Evolutionary conservation across 805 yeast species (phyloP), one percentile per base, ranked within the genome.

Genomic region (Candida anglica): DNA sequence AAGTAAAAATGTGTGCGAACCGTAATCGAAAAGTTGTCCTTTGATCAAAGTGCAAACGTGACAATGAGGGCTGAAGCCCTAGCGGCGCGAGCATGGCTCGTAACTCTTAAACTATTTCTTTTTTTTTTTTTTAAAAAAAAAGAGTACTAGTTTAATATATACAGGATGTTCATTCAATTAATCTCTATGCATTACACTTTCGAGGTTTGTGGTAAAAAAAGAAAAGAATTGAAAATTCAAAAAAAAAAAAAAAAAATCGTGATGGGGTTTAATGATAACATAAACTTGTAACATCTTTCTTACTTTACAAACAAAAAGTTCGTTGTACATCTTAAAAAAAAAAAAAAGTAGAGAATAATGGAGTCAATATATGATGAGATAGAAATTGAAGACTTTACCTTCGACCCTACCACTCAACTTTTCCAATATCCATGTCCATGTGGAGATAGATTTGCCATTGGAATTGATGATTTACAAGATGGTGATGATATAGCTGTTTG

Each of bases 341-440:
- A n/a, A n/a, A n/a, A n/a, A n/a, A n/a, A n/a, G n/a, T n/a, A n/a
- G n/a, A n/a, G n/a, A n/a, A 19, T 17, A 43, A 74, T 79, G 69
- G 81, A 80, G 43, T 66, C 79, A 1, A 73, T 81, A 21, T 93
- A 93, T 60, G 98, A 93, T 59, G 94, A 93, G 56, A 81, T 93
- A 37, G 98, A 93, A 67, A 93, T 93, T 33, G 98, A 93, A 60
- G 98, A 93, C 57, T 89, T 93, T 79, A 80, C 88, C 2, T 93
- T 77, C 55, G 97, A 93, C 56, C 77, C 89, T 3, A 69, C 66
- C n/a, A 77, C 84, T 10, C 88, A 84, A 56, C 60, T 86, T 17
- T 86, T 89, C 61, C 83, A 87, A 32, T 91, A 89, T 50, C 98
- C 98, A 3, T 93, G 98, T 68, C 98, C 98, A 1, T 93, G 98